Percentiles rank a stretch among this genome's conserved stretches.
phyloP scores from a whole-genome alignment of 352 stramenopile species.

The Pythium grandisporangium region DNA sequence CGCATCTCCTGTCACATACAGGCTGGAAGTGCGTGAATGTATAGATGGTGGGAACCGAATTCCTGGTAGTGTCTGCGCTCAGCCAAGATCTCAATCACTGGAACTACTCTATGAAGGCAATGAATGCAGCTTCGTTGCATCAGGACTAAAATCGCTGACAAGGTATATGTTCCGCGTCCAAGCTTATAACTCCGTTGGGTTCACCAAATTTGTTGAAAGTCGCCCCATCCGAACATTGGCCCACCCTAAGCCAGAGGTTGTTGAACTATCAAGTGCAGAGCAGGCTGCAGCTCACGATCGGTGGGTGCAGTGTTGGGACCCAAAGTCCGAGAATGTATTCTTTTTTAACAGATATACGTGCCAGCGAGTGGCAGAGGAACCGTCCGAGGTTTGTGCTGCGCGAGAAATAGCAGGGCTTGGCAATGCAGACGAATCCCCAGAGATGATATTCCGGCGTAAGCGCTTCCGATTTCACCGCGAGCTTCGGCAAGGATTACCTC shows the following conservation, averaged over 20 bases:
- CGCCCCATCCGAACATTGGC: slow-evolving; percentile 43
- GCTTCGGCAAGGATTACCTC: slow-evolving; percentile 32
- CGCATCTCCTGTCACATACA: slow-evolving; percentile 48
- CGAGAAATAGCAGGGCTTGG: slow-evolving; percentile 27
- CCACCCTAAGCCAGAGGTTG: slow-evolving; percentile 53
- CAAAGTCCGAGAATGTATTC: slow-evolving; percentile 76
- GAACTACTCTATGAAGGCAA: slow-evolving; percentile 60
- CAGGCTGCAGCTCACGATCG: slow-evolving; percentile 52
- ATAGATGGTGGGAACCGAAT: slow-evolving; percentile 10
- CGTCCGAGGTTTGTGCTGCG: slow-evolving; percentile 28
- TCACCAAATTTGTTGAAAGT: slow-evolving; percentile 51
- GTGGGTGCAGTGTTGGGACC: slow-evolving; percentile 86
- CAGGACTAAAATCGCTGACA: slow-evolving; percentile 27
- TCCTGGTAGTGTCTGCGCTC: too few relatives aligned
- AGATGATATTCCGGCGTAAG: slow-evolving; percentile 81
- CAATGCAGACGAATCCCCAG: slow-evolving; percentile 50
- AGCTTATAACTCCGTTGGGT: slow-evolving; percentile 57
- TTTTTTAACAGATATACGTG: slow-evolving; percentile 86
- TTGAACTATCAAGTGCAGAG: slow-evolving; percentile 43
- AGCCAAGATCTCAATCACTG: too few relatives aligned
- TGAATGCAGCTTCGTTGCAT: slow-evolving; percentile 56
- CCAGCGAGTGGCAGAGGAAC: slow-evolving; percentile 53
- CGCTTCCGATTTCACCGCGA: slow-evolving; percentile 80
- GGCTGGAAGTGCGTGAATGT: slow-evolving; percentile 41
- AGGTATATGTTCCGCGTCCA: slow-evolving; percentile 61